phyloP scores from a whole-genome alignment of 805 yeast species.

The Tetrapisispora namnaoensis region DNA sequence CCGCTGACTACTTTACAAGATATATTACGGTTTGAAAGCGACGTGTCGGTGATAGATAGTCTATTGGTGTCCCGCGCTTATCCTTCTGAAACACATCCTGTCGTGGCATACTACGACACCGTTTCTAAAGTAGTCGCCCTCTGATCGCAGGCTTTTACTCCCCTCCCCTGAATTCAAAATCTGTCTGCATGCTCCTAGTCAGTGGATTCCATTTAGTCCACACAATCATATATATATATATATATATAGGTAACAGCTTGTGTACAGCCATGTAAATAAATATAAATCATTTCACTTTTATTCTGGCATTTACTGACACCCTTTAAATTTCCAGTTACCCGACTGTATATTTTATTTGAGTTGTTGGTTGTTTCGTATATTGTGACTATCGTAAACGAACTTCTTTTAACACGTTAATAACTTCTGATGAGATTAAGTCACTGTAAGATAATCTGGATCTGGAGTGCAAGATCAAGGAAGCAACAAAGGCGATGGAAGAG shows the following conservation, averaged over 20 bases:
- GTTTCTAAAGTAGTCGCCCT: conserved; percentile 41
- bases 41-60: conserved; percentile 41
- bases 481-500: no score
- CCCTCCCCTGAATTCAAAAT: not conserved
- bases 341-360: no score
- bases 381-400: not conserved
- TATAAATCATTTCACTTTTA: no score
- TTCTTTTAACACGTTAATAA: not conserved
- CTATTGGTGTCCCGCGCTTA: conserved; percentile 27
- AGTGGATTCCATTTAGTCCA: not conserved
- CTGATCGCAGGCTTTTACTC: not conserved
- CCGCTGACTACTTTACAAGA: conserved; percentile 36
- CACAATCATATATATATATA: not conserved
- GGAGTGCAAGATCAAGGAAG: not conserved
- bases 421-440: not conserved
- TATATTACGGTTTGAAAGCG: conserved; percentile 60
- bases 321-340: no score
- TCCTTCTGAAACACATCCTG: conserved; percentile 31
- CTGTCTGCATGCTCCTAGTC: no score
- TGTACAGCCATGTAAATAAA: no score
- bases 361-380: no score
- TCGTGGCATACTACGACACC: conserved; percentile 55
- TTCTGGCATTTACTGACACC: no score
- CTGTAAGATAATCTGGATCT: not conserved
- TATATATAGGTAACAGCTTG: no score